A percentile compares a stretch with the other conserved stretches of the same genome.
Evolutionary conservation across 2,329 filamentous ascomycete genomes (phyloP).

Genomic region (Arthrobotrys entomopaga): DNA sequence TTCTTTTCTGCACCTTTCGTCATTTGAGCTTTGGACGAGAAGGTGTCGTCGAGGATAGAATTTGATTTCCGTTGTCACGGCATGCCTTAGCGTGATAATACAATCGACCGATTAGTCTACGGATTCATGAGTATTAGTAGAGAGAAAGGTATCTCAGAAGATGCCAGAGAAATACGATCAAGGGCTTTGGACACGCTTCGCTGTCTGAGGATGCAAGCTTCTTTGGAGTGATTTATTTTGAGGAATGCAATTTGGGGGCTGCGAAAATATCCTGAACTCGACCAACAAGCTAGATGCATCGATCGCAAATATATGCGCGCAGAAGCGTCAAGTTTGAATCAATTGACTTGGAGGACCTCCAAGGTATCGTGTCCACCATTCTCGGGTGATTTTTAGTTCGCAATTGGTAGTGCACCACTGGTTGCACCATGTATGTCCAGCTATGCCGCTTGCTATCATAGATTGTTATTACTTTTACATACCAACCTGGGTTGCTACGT

Average conservation of each 20-base stretch:
- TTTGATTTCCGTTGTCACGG: constrained; percentile 25
- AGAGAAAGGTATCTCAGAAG: neutral
- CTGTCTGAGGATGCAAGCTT: neutral
- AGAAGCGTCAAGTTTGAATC: constrained; percentile 32
- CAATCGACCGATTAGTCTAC: no score
- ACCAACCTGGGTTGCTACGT: constrained; percentile 45
- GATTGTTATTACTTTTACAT: constrained; percentile 26
- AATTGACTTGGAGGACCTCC: constrained; percentile 19
- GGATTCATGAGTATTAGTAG: no score
- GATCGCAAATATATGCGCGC: constrained; percentile 19
- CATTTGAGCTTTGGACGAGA: constrained; percentile 38
- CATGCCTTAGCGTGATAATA: neutral
- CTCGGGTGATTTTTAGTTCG: constrained; percentile 15
- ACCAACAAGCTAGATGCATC: constrained; percentile 5
- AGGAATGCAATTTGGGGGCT: neutral
- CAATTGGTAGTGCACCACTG: constrained; percentile 21
- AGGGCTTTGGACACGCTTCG: neutral
- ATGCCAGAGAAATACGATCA: neutral
- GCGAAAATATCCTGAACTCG: neutral
- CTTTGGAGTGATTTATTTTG: neutral
- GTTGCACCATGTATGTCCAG: constrained; percentile 20
- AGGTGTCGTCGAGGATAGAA: constrained; percentile 15
- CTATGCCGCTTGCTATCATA: constrained; percentile 50
- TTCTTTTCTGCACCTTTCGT: constrained; percentile 31
- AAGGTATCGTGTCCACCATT: constrained; percentile 19